A percentile compares a stretch with the other conserved stretches of the same genome.
Conservation (phyloP, 169 alveolate genomes). For the Cyclospora cayetanensis region DNA sequence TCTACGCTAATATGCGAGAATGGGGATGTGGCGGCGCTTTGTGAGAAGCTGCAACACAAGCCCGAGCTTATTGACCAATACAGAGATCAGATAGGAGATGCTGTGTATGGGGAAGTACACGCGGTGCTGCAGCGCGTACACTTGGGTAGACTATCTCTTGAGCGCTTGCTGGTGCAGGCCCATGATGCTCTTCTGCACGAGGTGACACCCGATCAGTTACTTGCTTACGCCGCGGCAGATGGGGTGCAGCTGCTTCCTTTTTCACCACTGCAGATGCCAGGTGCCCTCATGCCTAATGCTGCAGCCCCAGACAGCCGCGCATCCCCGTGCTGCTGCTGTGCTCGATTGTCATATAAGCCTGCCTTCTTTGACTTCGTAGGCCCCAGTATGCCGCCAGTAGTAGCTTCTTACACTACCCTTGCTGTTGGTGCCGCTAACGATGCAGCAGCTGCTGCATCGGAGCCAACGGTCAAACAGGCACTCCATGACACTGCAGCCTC, state of each 20-base stretch:
- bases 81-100: background rate
- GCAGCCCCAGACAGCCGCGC: background rate
- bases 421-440: constrained; percentile 12
- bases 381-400: background rate
- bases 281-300: background rate
- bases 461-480: background rate
- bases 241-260: constrained; percentile 27
- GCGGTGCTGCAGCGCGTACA: constrained; percentile 44
- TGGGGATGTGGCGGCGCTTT: background rate
- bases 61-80: background rate
- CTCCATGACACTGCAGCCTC: background rate
- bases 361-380: background rate
- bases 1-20: background rate
- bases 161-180: constrained; percentile 11
- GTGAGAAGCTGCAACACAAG: background rate
- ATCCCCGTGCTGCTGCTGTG: constrained; percentile 6
- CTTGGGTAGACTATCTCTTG: background rate
- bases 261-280: background rate
- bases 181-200: background rate
- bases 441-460: constrained; percentile 45
- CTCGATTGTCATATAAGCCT: background rate
- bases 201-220: background rate
- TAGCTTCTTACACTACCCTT: background rate
- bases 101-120: constrained; percentile 55
- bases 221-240: background rate